Conservation (phyloP, 345 rosid genomes). For the Euphorbia peplus region DNA sequence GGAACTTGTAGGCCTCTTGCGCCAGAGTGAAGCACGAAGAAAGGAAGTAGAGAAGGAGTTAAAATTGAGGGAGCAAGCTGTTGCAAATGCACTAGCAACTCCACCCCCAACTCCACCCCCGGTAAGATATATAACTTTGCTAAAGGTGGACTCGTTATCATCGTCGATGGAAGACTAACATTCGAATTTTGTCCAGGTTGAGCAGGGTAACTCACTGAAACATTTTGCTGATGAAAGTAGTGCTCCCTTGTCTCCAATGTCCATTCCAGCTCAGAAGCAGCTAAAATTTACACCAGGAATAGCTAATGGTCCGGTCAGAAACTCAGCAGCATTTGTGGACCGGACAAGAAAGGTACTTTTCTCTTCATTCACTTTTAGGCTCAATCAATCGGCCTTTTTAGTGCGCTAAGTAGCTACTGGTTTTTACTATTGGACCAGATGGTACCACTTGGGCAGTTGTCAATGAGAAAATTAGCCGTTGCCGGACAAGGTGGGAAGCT, state of each 20-base stretch:
- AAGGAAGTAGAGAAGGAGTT: conserved; percentile 85
- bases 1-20: conserved; percentile 72
- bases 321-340: conserved; percentile 59
- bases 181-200: conserved; percentile 24
- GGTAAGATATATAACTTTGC: conserved; percentile 40
- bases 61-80: conserved; percentile 70
- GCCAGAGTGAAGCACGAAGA: conserved; percentile 73
- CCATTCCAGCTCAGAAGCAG: conserved; percentile 89
- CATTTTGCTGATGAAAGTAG: conserved; percentile 55
- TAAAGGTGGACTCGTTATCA: too few relatives aligned
- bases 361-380: conserved; percentile 2
- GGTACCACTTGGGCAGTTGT: conserved; percentile 78
- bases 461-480: conserved; percentile 64
- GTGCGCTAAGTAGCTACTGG: conserved; percentile 12
- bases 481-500: conserved; percentile 79
- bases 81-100: conserved; percentile 57
- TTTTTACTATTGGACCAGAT: conserved; percentile 48
- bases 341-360: conserved; percentile 56
- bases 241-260: conserved; percentile 61
- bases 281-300: conserved; percentile 85
- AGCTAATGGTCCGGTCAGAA: conserved; percentile 63
- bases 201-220: conserved; percentile 58
- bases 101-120: conserved; percentile 59
- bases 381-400: conserved; percentile 9
- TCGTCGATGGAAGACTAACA: neutral